Evolutionary conservation across 768 basidiomycete genomes (phyloP), one percentile per base, ranked within the genome.

Genomic region (Podaxis sp.): DNA sequence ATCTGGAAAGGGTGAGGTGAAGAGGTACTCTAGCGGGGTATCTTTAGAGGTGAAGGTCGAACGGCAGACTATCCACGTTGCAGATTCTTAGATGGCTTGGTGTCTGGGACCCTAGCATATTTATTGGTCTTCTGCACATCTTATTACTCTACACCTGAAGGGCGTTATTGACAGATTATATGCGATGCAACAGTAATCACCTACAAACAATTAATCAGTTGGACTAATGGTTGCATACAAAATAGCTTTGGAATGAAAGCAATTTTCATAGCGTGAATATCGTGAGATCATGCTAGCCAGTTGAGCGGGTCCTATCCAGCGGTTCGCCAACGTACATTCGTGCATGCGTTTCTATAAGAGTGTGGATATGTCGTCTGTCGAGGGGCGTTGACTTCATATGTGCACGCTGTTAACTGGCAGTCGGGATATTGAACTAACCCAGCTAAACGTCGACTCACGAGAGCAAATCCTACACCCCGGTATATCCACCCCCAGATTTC

Each of bases 381-480:
- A 82, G 69, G 5, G 69, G 70, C 40, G 70, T 69, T 48, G 64
- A 60, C 61, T 76, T 78, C 63, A 82, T 77, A 42, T 76, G 71
- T 6, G 67, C 70, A 36, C 82, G 79, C 82, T 82, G 66, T 35
- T 63, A 16, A 40, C 5, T 18, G 23, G 38, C 27, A 50, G 9
- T 54, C 21, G 54, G 48, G 32, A 10, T 62, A 40, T 47, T 14
- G 10, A 13, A 6, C 25, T 44, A 54, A 32, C 3, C 2, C 54
- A 2, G 5, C n/a, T 21, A 28, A 28, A 23, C 52, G 44, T 25
- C 18, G 42, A 73, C 79, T 56, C 55, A 81, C 82, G 67, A 84
- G 57, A n/a, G 82, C 82, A 67, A 79, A 84, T 2, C 70, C 71
- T 18, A 79, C 80, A 3, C 83, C 82, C 25, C 79, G 71, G 61